phyloP scores from a whole-genome alignment of 495 filamentous ascomycete genomes.

The Trichoderma parareesei region DNA sequence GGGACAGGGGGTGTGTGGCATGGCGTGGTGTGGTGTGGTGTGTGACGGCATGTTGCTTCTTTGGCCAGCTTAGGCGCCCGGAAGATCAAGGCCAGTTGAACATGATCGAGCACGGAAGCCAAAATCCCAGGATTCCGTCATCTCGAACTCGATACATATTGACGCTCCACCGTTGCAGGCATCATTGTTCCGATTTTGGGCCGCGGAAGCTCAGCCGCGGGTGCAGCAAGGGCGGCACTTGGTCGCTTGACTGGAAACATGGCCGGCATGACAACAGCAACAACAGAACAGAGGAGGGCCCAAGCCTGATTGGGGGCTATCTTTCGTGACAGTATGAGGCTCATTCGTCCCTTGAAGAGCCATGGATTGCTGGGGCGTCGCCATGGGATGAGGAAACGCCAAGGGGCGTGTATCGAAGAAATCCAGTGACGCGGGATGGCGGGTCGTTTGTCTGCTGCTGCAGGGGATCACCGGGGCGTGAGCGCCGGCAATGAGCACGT shows the following conservation, averaged over 20 bases:
- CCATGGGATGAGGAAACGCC: constrained; percentile 1
- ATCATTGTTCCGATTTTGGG: background rate
- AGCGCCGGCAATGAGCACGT: background rate
- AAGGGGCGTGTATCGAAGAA: constrained; percentile 7
- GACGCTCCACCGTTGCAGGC: background rate
- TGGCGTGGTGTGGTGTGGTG: too few relatives aligned
- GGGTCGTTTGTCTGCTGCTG: background rate
- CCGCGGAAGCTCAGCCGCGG: background rate
- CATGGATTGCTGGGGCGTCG: background rate
- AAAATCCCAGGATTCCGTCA: background rate
- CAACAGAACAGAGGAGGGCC: background rate
- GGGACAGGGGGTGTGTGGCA: background rate
- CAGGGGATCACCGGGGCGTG: background rate
- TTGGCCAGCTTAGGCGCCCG: constrained; percentile 5
- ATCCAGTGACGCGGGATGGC: constrained; percentile 5
- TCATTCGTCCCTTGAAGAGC: constrained; percentile 1
- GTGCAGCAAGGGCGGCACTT: background rate
- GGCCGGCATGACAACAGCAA: background rate
- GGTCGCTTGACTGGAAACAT: background rate
- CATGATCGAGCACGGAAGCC: background rate
- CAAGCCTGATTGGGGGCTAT: background rate
- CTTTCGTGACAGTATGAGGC: background rate
- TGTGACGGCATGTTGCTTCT: background rate
- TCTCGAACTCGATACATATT: background rate
- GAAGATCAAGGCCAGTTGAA: background rate